Base-by-base conservation (phyloP, 2,329 filamentous ascomycete genomes). In the Sclerotinia nivalis region DNA sequence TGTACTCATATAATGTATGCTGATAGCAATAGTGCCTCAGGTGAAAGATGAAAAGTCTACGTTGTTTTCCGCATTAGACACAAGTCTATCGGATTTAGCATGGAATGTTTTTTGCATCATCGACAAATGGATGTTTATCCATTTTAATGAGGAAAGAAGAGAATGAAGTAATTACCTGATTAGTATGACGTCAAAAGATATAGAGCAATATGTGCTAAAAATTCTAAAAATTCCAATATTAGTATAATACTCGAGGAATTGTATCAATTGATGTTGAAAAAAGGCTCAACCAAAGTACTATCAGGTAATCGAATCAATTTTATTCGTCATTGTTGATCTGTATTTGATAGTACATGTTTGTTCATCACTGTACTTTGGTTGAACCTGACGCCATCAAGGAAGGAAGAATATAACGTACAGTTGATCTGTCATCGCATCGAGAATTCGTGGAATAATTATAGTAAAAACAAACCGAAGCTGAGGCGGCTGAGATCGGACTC, bases 11-110 rank as follows among this genome's bases (percentile, higher is more conserved):
- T 28, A 45, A 68, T 59, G 69, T 43, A 66, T 58, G 22, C 34
- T 34, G 20, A 43, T 56, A 31, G 13, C 18, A 45, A 45, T 18
- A 55, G 52, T 47, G 82, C 81, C 81, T 92, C 90, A 92, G 89
- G 86, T 86, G 89, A 92, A 92, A 92, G 90, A 92, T 92, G 90
- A 92, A 92, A 92, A 92, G 89, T 86, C 88, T 86, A 85, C 83
- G 78, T 76, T 84, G 87, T 84, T 82, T 82, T 91, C 88, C 86
- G 91, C 87, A 89, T 87, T 78, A 76, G 77, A 74, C 76, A 77
- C 74, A 70, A 76, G 75, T 72, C 82, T 88, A 37, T 92, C 89
- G 84, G 90, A 82, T 87, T 91, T 91, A 92, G 89, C 89, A 92
- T 91, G 88, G 88, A 91, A 89, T 69, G 67, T 69, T 69, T 88